phyloP scores from a whole-genome alignment of 2,329 filamentous ascomycete species.

The Teratosphaeria gauchensis region DNA sequence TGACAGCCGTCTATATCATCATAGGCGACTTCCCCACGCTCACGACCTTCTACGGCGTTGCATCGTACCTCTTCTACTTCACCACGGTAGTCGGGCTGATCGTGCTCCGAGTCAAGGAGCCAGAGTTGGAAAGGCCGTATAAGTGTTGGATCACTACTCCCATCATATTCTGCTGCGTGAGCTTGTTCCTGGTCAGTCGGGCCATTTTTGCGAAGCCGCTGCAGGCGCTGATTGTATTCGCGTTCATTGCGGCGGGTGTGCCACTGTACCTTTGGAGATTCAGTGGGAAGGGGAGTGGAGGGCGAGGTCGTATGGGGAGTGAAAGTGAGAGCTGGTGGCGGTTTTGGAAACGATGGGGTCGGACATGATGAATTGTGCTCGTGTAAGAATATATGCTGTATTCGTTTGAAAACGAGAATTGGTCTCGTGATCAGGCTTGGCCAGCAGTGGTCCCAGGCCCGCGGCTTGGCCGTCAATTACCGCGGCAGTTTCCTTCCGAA shows the following conservation, averaged over 20 bases:
- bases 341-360: conserved; percentile 37
- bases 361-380: conserved; percentile 1
- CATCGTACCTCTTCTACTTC: conserved; percentile 96
- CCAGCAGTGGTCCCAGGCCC: too few species aligned
- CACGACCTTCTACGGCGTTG: conserved; percentile 94
- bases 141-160: conserved; percentile 94
- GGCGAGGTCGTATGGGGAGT: conserved; percentile 17
- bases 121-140: conserved; percentile 80
- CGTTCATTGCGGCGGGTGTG: conserved; percentile 72
- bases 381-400: neutral
- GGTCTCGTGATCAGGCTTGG: neutral
- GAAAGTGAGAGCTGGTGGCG: conserved; percentile 26
- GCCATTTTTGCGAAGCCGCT: conserved; percentile 85
- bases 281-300: conserved; percentile 41
- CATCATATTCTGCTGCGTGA: conserved; percentile 97
- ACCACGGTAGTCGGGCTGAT: conserved; percentile 89
- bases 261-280: conserved; percentile 87
- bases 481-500: too few species aligned
- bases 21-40: conserved; percentile 87
- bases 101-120: conserved; percentile 77
- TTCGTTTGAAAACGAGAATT: neutral
- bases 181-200: conserved; percentile 77
- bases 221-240: conserved; percentile 79
- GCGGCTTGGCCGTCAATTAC: too few species aligned
- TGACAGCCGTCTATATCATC: conserved; percentile 69